These are phyloP conservation scores for Volvox africanus DNA, from an alignment of 139 green algal genomes.

Conservation along the genomic window DNA sequence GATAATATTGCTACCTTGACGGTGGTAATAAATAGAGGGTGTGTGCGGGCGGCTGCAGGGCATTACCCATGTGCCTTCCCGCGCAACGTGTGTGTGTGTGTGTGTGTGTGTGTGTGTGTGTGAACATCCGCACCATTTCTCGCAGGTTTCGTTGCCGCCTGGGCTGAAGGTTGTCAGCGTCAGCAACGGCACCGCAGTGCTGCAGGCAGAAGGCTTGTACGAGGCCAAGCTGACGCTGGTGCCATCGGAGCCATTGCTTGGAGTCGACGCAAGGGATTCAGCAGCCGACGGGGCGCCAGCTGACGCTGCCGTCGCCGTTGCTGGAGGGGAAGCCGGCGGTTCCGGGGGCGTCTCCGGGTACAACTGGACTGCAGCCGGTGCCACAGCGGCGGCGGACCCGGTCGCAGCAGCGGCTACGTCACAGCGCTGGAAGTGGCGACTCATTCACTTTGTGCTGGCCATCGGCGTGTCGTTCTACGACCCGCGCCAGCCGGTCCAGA, in stretches of 20 bases:
- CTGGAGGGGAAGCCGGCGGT: background rate
- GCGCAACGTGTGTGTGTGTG: background rate
- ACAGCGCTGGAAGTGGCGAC: conserved; percentile 62
- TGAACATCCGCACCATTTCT: too few relatives aligned
- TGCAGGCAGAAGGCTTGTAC: conserved; percentile 57
- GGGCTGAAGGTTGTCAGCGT: conserved; percentile 43
- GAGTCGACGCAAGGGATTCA: background rate
- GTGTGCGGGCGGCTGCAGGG: too few relatives aligned
- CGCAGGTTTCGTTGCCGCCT: conserved; percentile 43
- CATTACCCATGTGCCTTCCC: background rate
- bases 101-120: too few relatives aligned
- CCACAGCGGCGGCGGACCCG: background rate
- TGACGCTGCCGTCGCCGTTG: background rate
- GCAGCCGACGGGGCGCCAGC: background rate
- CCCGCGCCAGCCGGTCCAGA: conserved; percentile 33
- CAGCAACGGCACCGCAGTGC: conserved; percentile 38
- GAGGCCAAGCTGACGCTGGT: conserved; percentile 60
- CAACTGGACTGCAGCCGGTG: background rate
- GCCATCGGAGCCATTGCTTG: conserved; percentile 37
- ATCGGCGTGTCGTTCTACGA: conserved; percentile 49
- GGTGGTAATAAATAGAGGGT: too few relatives aligned
- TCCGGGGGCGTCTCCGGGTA: background rate
- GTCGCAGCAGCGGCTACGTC: background rate
- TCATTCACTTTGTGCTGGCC: conserved; percentile 53
- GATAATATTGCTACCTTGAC: too few relatives aligned